phyloP scores from a whole-genome alignment of 768 basidiomycete species.

The Suillus decipiens region DNA sequence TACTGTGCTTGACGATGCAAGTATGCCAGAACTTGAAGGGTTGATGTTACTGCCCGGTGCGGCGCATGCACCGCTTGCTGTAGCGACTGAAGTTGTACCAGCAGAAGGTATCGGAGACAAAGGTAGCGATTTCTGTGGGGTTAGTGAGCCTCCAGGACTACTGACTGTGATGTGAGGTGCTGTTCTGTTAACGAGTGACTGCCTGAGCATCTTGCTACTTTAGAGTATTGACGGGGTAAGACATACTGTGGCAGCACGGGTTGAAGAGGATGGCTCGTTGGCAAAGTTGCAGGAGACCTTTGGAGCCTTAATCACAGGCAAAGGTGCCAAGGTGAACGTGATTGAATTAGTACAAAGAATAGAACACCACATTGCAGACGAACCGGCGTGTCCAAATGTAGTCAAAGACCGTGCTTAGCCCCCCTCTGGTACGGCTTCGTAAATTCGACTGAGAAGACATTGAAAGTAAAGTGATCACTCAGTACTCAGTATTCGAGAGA shows the following conservation, averaged over 20 bases:
- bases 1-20: too few species aligned
- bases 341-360: background rate
- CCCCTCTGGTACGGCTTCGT: background rate
- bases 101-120: background rate
- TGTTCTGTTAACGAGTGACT: background rate
- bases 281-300: background rate
- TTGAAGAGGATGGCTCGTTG: background rate
- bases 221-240: background rate
- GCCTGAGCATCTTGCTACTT: background rate
- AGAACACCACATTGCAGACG: background rate
- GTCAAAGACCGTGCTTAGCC: background rate
- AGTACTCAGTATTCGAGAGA: background rate
- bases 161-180: conserved; percentile 1
- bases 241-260: background rate
- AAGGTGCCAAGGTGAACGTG: background rate
- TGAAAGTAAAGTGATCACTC: too few species aligned
- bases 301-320: background rate
- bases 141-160: background rate
- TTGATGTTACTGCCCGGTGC: background rate
- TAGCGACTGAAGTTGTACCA: background rate
- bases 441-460: conserved; percentile 1
- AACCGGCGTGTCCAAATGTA: background rate
- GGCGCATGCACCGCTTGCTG: background rate
- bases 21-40: background rate
- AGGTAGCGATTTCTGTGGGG: background rate